Base-by-base conservation (phyloP, 2,329 filamentous ascomycete genomes). In the Cladosporium oxysporum region DNA sequence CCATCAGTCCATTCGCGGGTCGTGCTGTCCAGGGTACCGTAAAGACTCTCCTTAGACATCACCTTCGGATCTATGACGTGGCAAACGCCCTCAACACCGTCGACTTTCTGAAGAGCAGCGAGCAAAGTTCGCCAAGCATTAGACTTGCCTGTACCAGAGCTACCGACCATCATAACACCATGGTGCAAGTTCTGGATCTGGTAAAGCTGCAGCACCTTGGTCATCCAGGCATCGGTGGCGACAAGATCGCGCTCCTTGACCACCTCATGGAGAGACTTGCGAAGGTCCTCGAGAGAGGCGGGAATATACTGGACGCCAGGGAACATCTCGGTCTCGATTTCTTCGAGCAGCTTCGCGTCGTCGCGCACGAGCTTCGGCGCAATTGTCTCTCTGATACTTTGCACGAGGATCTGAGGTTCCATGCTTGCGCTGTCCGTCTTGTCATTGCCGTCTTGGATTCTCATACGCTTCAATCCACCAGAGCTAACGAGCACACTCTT, bases 151-250 rank as follows among this genome's bases (percentile, higher is more conserved):
- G 94, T 91, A n/a, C 96, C 95, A 33, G 96, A 97, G 75, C 92
- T 93, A 69, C 95, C 95, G 11, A 99, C 95, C 95, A 99, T 98
- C 96, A 99, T 99, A 31, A 99, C 95, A 90, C 95, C 95, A 72
- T 99, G 95, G 75, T 99, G 95, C 66, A 99, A 93, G 70, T 90
- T 91, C 79, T 98, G 95, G 69, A 99, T 99, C 78, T 99, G 95
- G 77, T 97, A 98, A 2, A 99, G 86, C 78, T 99, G 95, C 10
- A 99, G 84, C 37, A 96, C 89, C 81, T 99, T 99, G 66, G 92
- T 95, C 87, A 98, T 93, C 96, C 96, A 99, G 57, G 90, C 89
- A 64, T 98, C 93, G 66, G 90, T 97, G 71, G 96, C 91, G 10
- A 97, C 92, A 16, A 96, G 86, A 74, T 97, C 90, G 71, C 91